Conservation (phyloP, 768 basidiomycete genomes). For the Lyophyllum atratum region DNA sequence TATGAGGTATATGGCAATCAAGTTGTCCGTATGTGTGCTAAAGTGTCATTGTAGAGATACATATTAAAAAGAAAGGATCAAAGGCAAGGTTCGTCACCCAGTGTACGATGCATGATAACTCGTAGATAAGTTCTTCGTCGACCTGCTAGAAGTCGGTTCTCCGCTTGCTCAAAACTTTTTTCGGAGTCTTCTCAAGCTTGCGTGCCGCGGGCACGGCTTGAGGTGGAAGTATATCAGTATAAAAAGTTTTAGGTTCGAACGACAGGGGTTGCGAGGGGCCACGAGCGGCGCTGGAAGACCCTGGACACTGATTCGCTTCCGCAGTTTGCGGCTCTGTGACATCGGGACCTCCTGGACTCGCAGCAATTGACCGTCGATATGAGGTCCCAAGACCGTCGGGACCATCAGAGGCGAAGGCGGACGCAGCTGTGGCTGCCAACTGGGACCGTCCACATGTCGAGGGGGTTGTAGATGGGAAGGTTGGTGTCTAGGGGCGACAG, state of each 20-base stretch:
- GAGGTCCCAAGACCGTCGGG: constrained; percentile 2
- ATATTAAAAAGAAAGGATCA: constrained; percentile 1
- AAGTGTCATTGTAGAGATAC: constrained; percentile 12
- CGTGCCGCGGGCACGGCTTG: constrained; percentile 9
- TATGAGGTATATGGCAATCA: constrained; percentile 17
- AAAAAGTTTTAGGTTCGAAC: constrained; percentile 15
- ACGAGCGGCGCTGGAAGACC: constrained; percentile 18
- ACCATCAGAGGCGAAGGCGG: constrained; percentile 8
- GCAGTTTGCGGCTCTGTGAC: constrained; percentile 26
- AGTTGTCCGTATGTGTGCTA: constrained; percentile 14
- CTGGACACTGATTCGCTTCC: constrained; percentile 24
- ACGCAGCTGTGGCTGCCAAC: constrained; percentile 14
- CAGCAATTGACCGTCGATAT: constrained; percentile 6
- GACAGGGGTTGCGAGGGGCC: constrained; percentile 10
- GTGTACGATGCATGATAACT: not conserved
- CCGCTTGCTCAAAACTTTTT: constrained; percentile 46
- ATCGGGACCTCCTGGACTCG: constrained; percentile 23
- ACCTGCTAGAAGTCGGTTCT: constrained; percentile 33
- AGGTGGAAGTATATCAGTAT: constrained; percentile 18
- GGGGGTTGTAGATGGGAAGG: constrained; percentile 4
- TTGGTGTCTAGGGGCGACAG: constrained; percentile 16
- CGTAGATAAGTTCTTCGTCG: constrained; percentile 1
- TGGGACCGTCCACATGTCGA: constrained; percentile 6
- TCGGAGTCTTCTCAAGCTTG: constrained; percentile 31
- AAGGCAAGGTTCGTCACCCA: constrained; percentile 10